Evolutionary conservation across 768 basidiomycete species (phyloP).

Genomic region (Russula dissimulans): DNA sequence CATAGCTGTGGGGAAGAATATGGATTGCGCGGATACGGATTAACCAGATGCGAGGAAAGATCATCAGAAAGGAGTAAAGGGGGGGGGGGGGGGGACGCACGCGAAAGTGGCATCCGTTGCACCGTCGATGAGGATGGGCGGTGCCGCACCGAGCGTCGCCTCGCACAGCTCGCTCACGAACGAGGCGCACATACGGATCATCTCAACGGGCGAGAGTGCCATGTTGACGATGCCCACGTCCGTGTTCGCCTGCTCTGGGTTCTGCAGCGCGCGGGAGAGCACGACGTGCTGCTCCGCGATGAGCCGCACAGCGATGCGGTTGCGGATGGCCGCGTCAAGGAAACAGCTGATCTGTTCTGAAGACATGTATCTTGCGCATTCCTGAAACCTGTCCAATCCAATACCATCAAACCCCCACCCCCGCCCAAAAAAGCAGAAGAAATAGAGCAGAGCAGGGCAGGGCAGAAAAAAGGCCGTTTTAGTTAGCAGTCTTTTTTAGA

Average conservation of each 20-base stretch:
- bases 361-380: conserved; percentile 76
- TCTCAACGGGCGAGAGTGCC: conserved; percentile 57
- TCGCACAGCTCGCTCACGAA: conserved; percentile 80
- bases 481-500: too few species aligned
- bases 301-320: conserved; percentile 77
- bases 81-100: conserved; percentile 39
- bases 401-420: too few species aligned
- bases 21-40: too few species aligned
- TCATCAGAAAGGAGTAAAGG: not conserved
- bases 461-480: too few species aligned
- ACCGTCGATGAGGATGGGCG: conserved; percentile 63
- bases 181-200: conserved; percentile 74
- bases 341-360: conserved; percentile 71
- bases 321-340: conserved; percentile 75
- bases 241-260: conserved; percentile 29
- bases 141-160: conserved; percentile 68
- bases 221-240: conserved; percentile 69
- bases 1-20: conserved; percentile 42
- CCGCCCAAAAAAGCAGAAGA: too few species aligned
- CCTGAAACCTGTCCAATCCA: conserved; percentile 57
- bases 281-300: conserved; percentile 90
- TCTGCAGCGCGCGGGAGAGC: conserved; percentile 57
- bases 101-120: conserved; percentile 62
- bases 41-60: too few species aligned
- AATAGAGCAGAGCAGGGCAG: too few species aligned